Evolutionary conservation across 1,284 basidiomycete species (phyloP).

Genomic region (Salmacisia buchloeana): DNA sequence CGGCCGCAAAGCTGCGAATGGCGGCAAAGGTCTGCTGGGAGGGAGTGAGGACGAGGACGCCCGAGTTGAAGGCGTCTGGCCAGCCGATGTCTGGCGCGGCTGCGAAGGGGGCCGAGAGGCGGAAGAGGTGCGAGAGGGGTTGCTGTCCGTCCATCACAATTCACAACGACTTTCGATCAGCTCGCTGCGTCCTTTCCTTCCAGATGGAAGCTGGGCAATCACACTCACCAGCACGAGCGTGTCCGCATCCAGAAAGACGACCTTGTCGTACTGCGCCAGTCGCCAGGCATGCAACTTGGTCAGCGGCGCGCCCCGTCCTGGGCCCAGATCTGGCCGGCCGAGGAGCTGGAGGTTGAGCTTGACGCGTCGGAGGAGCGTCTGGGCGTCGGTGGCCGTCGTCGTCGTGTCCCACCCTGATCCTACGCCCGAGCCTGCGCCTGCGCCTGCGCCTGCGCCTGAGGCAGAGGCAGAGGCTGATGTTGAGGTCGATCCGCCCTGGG

Average conservation of each 20-base stretch:
- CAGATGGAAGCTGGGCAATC: slow-evolving; percentile 50
- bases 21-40: slow-evolving; percentile 73
- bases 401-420: no score
- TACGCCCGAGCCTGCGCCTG: background rate
- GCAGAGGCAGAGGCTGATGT: background rate
- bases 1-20: slow-evolving; percentile 64
- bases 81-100: slow-evolving; percentile 93
- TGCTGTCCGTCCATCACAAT: slow-evolving; percentile 1
- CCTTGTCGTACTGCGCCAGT: slow-evolving; percentile 74
- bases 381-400: no score
- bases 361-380: background rate
- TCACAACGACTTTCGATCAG: background rate
- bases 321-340: slow-evolving; percentile 74
- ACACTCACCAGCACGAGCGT: slow-evolving; percentile 74
- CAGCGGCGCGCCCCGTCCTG: slow-evolving; percentile 59
- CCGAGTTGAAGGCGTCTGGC: slow-evolving; percentile 98
- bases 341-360: slow-evolving; percentile 6
- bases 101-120: slow-evolving; percentile 54
- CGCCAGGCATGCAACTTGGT: slow-evolving; percentile 95
- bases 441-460: background rate
- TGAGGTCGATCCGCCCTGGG: background rate
- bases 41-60: slow-evolving; percentile 80
- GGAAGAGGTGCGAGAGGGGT: slow-evolving; percentile 38
- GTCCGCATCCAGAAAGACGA: slow-evolving; percentile 94
- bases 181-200: background rate